Evolutionary conservation across 2,329 filamentous ascomycete species (phyloP), one percentile per base, ranked within the genome.

Genomic region (Ophiostoma populinum): DNA sequence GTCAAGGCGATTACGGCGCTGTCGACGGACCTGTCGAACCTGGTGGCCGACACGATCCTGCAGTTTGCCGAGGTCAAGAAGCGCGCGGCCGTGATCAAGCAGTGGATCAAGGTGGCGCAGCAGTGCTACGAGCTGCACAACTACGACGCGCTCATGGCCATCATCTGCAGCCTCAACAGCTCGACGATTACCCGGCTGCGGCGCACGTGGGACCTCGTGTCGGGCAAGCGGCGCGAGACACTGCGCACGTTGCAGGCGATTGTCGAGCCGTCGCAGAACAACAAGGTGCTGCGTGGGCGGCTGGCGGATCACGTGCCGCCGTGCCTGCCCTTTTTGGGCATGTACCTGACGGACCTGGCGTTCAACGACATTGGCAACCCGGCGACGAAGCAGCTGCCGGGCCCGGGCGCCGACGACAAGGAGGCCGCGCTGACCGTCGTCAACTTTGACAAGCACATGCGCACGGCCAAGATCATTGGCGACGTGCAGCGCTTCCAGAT

Each of bases 381-480:
- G 22, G 72, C 82, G 5, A 86, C 78, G 3, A 82, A 87, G 48
- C 77, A 78, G 47, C 69, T 92, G 15, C 70, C 71, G 0, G 63
- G 50, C 27, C 55, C 54, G 5, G 51, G 61, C 4, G 56, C 55
- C 17, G 45, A 46, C 16, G 54, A 65, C 51, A 4, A 15, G 21
- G 24, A 27, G n/a, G 67, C 74, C 20, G 69, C 73, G 18, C 67
- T 82, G 47, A 73, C 75, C 0, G 81, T 95, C 21, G 83, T 98
- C 64, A 98, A 98, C 57, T 95, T 94, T 48, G 87, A 95, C 63
- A 95, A 95, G 59, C 85, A 95, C 53, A 80, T 75, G 47, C 82
- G 85, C 46, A 95, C 86, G 3, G 86, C 87, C 30, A 90, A 86
- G 56, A 92, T 95, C 50, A 92, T 98, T 47, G 81, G 82, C 43